Evolutionary conservation across 2,329 filamentous ascomycete species (phyloP), one percentile per base, ranked within the genome.

Genomic region (Dactylellina drechsleri): DNA sequence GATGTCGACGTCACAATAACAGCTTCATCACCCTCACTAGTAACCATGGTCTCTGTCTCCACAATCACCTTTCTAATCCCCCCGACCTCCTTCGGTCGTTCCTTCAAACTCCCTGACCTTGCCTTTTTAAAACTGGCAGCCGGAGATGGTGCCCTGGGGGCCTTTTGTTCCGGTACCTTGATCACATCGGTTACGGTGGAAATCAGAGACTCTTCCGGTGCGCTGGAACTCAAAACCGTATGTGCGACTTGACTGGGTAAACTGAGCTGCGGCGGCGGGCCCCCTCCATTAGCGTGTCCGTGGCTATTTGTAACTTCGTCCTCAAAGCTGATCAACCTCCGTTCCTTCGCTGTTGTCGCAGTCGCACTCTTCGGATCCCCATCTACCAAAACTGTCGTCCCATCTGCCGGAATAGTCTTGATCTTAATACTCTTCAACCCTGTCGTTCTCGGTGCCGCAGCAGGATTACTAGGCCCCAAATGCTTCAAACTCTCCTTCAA

Each of bases 11-110:
- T 5, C 18, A n/a, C 8, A 15, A 8, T 23, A 0, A 52, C 36
- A 5, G 31, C 31, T 7, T 36, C 31, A 4, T 36, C 31, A 8
- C 10, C 31, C 1, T 36, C 31, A 36, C 6, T 36, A 5, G 47
- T 45, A n/a, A 20, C 53, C 18, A n/a, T 31, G 28, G 50, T 47
- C 10, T 64, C 85, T 18, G 89, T 88, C 79, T 92, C 89, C 20
- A 93, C 83, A 0, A 93, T 87, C 52, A 92, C 87, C 82, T 93
- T 93, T 77, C 88, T 87, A 58, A 93, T 86, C 1, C 91, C 91
- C 65, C 89, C 88, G 1, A 89, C 85, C 79, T 93, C 90, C 67
- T 93, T 83, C 18, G 91, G 84, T 75, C 91, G 91, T 81, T 93
- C 91, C 0, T 90, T 92, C 78, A 93, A 92, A 80, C 89, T 91